Base-by-base conservation (phyloP, 768 basidiomycete genomes). In the Coprinopsis marcescibilis region DNA sequence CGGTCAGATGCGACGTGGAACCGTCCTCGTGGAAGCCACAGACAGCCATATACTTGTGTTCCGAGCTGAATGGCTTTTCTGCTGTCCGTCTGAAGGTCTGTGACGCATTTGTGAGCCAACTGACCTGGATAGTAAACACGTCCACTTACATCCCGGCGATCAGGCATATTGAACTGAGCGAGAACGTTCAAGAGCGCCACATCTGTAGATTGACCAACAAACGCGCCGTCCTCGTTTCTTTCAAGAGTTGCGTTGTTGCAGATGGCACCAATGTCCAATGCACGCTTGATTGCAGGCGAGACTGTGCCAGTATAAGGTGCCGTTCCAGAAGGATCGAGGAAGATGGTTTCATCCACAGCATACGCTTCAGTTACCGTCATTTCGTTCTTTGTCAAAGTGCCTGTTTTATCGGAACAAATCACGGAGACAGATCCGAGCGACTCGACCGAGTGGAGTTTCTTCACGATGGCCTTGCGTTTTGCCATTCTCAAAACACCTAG, bases 381-480 rank as follows among this genome's bases (percentile, higher is more conserved):
- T 56, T 96, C 92, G 63, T 98, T 98, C 64, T 83, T 92, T 1
- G 94, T 98, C 50, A 97, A 66, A 0, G 94, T 98, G 15, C 93
- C 90, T 36, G 95, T 97, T 66, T 97, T 98, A 66, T 97, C 94
- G 2, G 92, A 92, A 59, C 94, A 98, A 52, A 98, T 94, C 7
- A 98, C 94, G n/a, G 88, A 92, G 11, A 97, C 90, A 2, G 88
- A 90, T 2, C 94, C 94, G 2, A 98, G 70, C 0, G 92, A 81
- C 63, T 98, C 94, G 2, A 98, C 94, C 2, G 89, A 92, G 52
- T 93, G 95, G 35, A 97, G 67, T 59, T 94, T 97, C 69, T 98
- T 98, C 33, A 98, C 94, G 50, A 98, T 97, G 0, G 94, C 94
- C 51, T 92, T 95, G 19, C 91, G 80, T 55, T 88, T 89, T 0